phyloP scores from a whole-genome alignment of 345 rosid genomes.

The Cardiospermum halicacabum region DNA sequence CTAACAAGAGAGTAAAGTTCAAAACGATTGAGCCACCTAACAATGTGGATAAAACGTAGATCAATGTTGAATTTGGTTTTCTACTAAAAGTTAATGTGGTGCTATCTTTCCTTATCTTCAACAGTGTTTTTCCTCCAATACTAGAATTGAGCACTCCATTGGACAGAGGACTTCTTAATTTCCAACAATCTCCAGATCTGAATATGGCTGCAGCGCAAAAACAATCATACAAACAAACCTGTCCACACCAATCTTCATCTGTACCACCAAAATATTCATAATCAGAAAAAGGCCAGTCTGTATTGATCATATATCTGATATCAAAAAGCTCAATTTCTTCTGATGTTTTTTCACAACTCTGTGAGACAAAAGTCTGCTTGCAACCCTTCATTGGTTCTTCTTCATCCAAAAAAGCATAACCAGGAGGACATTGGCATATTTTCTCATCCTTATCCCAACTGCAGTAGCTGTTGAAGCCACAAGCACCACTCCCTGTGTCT shows the following conservation, averaged over 20 bases:
- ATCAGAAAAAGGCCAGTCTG: slow-evolving; percentile 22
- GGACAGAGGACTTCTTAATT: slow-evolving; percentile 30
- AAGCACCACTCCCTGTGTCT: slow-evolving; percentile 13
- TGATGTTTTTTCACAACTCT: slow-evolving; percentile 1
- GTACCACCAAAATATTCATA: slow-evolving; percentile 15
- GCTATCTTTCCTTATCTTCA: slow-evolving; percentile 24
- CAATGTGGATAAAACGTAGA: slow-evolving; percentile 15
- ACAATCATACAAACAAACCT: slow-evolving; percentile 32
- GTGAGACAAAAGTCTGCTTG: neutral
- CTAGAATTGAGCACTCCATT: slow-evolving; percentile 21
- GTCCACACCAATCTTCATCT: slow-evolving; percentile 31
- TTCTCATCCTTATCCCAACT: slow-evolving; percentile 6
- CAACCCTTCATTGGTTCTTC: slow-evolving; percentile 14
- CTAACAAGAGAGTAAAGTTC: slow-evolving; percentile 19
- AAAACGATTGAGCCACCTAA: slow-evolving; percentile 20
- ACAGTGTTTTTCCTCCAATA: slow-evolving; percentile 21
- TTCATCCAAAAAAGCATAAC: slow-evolving; percentile 8
- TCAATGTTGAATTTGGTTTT: slow-evolving; percentile 6
- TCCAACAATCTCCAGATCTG: slow-evolving; percentile 19
- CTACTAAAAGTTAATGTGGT: neutral
- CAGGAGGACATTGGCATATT: slow-evolving; percentile 19
- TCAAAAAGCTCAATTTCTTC: slow-evolving; percentile 7
- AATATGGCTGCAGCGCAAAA: slow-evolving; percentile 31
- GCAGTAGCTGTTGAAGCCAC: slow-evolving; percentile 32
- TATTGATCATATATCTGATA: slow-evolving; percentile 14